Conservation (phyloP, 2,329 filamentous ascomycete species). For the Sporothrix mexicana region DNA sequence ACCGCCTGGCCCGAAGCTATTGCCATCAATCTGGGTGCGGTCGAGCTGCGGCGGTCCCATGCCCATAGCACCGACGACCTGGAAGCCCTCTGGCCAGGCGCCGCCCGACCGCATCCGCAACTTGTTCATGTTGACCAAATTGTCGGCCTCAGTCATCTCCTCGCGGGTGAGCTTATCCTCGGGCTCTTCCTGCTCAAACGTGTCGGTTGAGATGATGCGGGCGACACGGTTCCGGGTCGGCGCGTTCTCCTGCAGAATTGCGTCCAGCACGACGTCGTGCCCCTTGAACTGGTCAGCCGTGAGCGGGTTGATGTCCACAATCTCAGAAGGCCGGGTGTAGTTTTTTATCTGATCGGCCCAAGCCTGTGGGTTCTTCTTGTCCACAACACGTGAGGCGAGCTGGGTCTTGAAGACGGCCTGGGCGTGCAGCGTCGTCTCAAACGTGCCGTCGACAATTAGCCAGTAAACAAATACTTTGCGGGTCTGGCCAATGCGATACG, state of each 20-base stretch:
- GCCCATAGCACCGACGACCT: not conserved
- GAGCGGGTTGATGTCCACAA: constrained; percentile 35
- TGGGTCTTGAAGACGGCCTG: constrained; percentile 82
- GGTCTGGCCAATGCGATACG: constrained; percentile 82
- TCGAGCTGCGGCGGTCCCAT: not conserved
- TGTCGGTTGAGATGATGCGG: constrained; percentile 70
- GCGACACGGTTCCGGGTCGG: constrained; percentile 52
- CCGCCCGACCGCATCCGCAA: constrained; percentile 7
- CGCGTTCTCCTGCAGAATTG: constrained; percentile 48
- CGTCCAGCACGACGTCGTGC: constrained; percentile 67
- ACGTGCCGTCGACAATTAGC: constrained; percentile 77
- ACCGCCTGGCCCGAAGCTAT: not conserved
- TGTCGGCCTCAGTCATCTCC: constrained; percentile 62
- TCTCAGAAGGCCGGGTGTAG: constrained; percentile 64
- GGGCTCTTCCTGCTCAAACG: constrained; percentile 72
- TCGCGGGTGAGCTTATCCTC: constrained; percentile 64
- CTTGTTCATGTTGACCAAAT: constrained; percentile 42
- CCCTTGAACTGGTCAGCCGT: constrained; percentile 55
- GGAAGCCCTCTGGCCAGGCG: not conserved
- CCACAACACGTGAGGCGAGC: constrained; percentile 78
- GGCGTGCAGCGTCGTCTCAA: constrained; percentile 76
- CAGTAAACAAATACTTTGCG: constrained; percentile 87
- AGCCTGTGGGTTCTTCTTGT: constrained; percentile 78
- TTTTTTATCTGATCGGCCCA: constrained; percentile 63
- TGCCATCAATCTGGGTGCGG: constrained; percentile 20